These are phyloP conservation scores for Solanum microdontum DNA, from an alignment of 257 asterid genomes.

Conservation along the genomic window DNA sequence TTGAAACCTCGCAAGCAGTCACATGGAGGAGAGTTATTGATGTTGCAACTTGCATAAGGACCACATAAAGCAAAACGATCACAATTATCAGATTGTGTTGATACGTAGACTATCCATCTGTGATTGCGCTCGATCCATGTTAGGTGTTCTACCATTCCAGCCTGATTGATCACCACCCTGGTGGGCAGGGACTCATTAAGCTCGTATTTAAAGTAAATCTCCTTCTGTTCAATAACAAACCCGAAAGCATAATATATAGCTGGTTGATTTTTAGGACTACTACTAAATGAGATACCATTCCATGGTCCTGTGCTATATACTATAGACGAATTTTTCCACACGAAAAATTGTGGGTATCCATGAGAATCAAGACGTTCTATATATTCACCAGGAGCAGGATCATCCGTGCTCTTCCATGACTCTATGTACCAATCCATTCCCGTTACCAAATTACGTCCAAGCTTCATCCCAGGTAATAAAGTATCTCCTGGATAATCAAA, in stretches of 20 bases:
- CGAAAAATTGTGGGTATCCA: background rate
- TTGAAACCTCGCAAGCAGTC: background rate
- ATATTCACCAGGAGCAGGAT: slow-evolving; percentile 10
- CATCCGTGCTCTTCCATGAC: slow-evolving; percentile 8
- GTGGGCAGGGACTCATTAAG: background rate
- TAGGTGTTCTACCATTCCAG: background rate
- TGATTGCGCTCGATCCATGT: background rate
- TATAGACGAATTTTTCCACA: background rate
- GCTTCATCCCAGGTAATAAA: slow-evolving; percentile 8
- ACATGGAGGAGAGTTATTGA: background rate
- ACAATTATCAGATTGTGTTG: background rate
- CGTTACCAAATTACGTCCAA: background rate
- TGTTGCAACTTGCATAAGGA: slow-evolving; percentile 1
- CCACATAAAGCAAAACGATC: background rate
- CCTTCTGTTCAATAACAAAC: background rate
- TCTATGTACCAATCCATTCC: background rate
- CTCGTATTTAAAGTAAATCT: background rate
- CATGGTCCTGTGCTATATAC: slow-evolving; percentile 3
- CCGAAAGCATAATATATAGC: background rate
- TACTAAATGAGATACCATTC: background rate
- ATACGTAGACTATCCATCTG: background rate
- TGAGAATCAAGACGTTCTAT: background rate
- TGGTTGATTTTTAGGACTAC: background rate
- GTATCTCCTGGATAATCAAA: slow-evolving; percentile 5
- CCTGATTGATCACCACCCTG: background rate